These are phyloP conservation scores for Puccinia triticina DNA, from an alignment of 1,284 basidiomycete species.

Conservation along the genomic window DNA sequence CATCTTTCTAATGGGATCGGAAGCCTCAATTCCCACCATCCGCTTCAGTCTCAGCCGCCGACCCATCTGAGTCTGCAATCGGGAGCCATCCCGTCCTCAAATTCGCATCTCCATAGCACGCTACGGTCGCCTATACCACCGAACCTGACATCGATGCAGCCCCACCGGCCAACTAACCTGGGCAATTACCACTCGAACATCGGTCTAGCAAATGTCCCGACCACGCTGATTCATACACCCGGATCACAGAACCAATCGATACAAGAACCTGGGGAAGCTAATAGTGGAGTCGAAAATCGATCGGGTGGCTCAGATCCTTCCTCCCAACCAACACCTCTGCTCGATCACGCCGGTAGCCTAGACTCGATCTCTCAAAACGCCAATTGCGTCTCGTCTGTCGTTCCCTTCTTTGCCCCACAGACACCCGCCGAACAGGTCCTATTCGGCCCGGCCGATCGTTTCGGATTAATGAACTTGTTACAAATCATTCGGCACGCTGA, in stretches of 20 bases:
- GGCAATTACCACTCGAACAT: conserved; percentile 23
- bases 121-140: conserved; percentile 50
- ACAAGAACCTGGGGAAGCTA: conserved; percentile 22
- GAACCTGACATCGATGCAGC: conserved; percentile 11
- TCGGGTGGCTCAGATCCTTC: conserved; percentile 42
- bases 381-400: conserved; percentile 17
- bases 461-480: conserved; percentile 85
- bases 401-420: conserved; percentile 50
- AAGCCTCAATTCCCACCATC: conserved; percentile 28
- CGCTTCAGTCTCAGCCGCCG: conserved; percentile 20
- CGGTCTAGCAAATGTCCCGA: conserved; percentile 17
- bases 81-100: conserved; percentile 23
- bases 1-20: conserved; percentile 47
- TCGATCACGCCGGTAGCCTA: conserved; percentile 41
- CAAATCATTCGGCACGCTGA: conserved; percentile 83
- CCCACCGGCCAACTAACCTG: conserved; percentile 14
- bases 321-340: conserved; percentile 44
- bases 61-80: conserved; percentile 29
- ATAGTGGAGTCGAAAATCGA: conserved; percentile 20
- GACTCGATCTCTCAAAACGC: conserved; percentile 40
- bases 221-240: conserved; percentile 34
- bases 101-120: conserved; percentile 39
- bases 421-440: conserved; percentile 91
- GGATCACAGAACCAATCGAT: conserved; percentile 45
- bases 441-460: conserved; percentile 89